Evolutionary conservation across 805 yeast species (phyloP), one percentile per base, ranked within the genome.

Genomic region (Ogataea sp.): DNA sequence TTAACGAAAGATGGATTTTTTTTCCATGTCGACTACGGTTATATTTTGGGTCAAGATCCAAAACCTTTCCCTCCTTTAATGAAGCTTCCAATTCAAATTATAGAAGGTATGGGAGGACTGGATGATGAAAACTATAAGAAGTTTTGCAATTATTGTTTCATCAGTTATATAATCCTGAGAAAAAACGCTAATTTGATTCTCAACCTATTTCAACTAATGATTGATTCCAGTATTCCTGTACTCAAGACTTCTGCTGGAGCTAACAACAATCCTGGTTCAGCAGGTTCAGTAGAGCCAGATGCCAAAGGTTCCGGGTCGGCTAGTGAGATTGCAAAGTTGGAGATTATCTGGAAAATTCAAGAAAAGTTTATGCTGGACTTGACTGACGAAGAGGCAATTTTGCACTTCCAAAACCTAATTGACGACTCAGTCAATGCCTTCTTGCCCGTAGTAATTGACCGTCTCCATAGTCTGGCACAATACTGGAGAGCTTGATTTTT

Each of bases 401-500:
- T 85, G 20, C 96, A 90, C 53, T 90, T 93, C 77, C 97, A 93
- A 55, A 86, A 80, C 45, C 71, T 93, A 55, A 94, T 93, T 51
- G 90, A 87, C 52, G 96, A 86, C 51, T 85, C 96, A 62, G 97
- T 93, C 15, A 85, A 78, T 55, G 97, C 98, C 0, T 75, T 93
- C 42, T 59, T 90, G 42, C 97, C 98, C 0, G 89, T 89, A 55
- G 96, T 94, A 15, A 93, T 93, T 39, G 99, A 93, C 55, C 77
- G 96, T 46, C 64, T 93, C 38, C 99, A 93, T 59, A 87, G 90
- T 61, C 70, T 93, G 56, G 97, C 99, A 0, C 99, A 93, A 56
- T 93, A 93, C 56, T 94, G 98, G 98, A 67, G 98, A 44, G 88
- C 97, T n/a, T n/a, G n/a, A n/a, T n/a, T n/a, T n/a, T n/a, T n/a